A percentile compares a stretch with the other conserved stretches of the same genome.
Conservation (phyloP, 139 green algal species). For the Pleodorina starrii region DNA sequence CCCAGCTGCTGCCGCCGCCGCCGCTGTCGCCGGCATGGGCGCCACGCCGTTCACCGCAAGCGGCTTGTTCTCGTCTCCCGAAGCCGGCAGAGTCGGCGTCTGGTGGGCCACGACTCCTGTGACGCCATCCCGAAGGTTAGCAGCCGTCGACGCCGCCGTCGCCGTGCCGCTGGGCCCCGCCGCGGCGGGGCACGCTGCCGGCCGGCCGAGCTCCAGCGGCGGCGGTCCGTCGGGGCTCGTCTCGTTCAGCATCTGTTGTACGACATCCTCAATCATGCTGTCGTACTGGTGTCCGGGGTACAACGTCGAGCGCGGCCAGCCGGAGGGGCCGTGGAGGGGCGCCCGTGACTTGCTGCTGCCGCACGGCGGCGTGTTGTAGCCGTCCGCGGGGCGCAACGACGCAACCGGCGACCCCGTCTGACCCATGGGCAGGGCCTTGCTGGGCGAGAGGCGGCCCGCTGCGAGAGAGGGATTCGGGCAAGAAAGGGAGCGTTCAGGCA, state of each 20-base stretch:
- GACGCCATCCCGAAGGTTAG: background rate
- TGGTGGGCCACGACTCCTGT: background rate
- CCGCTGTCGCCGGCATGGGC: background rate
- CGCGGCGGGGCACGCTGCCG: background rate
- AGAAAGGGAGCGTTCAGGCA: too few species aligned
- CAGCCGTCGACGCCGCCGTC: background rate
- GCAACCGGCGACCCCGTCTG: background rate
- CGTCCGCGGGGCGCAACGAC: background rate
- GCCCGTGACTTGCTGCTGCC: background rate
- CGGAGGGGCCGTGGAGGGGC: too few species aligned
- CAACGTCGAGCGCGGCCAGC: background rate
- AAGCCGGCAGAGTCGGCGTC: background rate
- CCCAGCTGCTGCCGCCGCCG: background rate
- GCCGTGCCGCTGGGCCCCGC: background rate
- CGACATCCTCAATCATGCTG: slow-evolving; percentile 50
- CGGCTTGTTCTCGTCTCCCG: background rate
- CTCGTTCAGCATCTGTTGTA: slow-evolving; percentile 45
- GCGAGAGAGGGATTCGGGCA: too few species aligned
- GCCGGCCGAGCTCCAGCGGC: background rate
- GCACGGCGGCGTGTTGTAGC: slow-evolving; percentile 27
- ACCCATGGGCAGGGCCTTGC: background rate
- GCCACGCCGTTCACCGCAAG: background rate
- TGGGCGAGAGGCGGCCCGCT: background rate
- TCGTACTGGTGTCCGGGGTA: slow-evolving; percentile 44
- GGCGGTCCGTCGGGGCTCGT: background rate